phyloP scores from a whole-genome alignment of 805 yeast species.

The Scheffersomyces spartinae region DNA sequence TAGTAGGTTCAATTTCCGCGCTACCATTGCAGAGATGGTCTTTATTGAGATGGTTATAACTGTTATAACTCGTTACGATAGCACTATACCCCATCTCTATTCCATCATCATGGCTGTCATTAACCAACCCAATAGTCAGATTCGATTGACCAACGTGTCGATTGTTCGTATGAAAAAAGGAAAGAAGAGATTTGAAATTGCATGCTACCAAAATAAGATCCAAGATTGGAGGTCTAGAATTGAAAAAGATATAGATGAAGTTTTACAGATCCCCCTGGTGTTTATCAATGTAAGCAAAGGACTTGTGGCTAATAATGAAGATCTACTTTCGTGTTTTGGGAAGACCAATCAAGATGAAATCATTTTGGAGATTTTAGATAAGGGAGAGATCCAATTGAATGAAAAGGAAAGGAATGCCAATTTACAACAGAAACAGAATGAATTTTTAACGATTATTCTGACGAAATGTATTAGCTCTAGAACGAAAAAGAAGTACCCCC shows the following conservation, averaged over 20 bases:
- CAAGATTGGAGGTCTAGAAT: slow-evolving; percentile 86
- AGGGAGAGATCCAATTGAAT: slow-evolving; percentile 91
- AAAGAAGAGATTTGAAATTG: slow-evolving; percentile 85
- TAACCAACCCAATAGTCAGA: slow-evolving; percentile 82
- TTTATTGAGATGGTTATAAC: no score
- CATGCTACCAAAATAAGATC: slow-evolving; percentile 93
- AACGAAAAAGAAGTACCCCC: slow-evolving; percentile 85
- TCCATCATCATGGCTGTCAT: slow-evolving; percentile 40
- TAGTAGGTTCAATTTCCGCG: no score
- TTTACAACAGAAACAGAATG: slow-evolving; percentile 63
- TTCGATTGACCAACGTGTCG: slow-evolving; percentile 88
- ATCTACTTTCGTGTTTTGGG: slow-evolving; percentile 61
- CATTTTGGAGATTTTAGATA: slow-evolving; percentile 68
- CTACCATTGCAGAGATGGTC: no score
- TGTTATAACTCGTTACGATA: no score
- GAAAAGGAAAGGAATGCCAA: slow-evolving; percentile 84
- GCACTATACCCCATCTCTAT: no score
- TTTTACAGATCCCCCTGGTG: slow-evolving; percentile 90
- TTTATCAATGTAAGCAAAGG: slow-evolving; percentile 92
- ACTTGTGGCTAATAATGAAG: slow-evolving; percentile 81
- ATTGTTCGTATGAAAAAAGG: slow-evolving; percentile 85
- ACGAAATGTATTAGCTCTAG: slow-evolving; percentile 88
- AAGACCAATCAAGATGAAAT: slow-evolving; percentile 65
- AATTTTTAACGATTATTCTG: slow-evolving; percentile 70
- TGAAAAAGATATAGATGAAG: slow-evolving; percentile 93